phyloP scores from a whole-genome alignment of 768 basidiomycete genomes.

The Gyrodon lividus region DNA sequence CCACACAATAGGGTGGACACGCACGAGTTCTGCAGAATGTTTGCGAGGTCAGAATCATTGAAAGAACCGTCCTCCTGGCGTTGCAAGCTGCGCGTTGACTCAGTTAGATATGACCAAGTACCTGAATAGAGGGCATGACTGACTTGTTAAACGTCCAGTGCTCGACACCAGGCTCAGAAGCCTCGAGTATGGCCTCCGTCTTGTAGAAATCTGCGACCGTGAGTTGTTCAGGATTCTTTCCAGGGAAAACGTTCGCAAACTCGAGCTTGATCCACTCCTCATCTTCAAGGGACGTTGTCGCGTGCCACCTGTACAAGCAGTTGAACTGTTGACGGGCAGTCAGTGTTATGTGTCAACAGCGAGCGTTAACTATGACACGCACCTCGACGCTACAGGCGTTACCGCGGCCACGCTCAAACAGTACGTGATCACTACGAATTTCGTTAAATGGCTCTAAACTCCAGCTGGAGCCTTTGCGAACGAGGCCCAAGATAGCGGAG shows the following conservation, averaged over 20 bases:
- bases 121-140: slow-evolving; percentile 11
- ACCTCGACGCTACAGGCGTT: slow-evolving; percentile 85
- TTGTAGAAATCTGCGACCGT: slow-evolving; percentile 50
- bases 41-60: slow-evolving; percentile 69
- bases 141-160: slow-evolving; percentile 72
- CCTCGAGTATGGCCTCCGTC: slow-evolving; percentile 40
- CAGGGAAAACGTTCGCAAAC: slow-evolving; percentile 53
- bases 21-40: slow-evolving; percentile 64
- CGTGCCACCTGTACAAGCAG: slow-evolving; percentile 83
- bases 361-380: slow-evolving; percentile 10
- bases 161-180: slow-evolving; percentile 42
- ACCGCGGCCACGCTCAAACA: slow-evolving; percentile 78
- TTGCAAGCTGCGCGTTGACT: slow-evolving; percentile 42
- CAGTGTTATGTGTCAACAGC: neutral
- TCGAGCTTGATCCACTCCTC: slow-evolving; percentile 63
- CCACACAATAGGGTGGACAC: slow-evolving; percentile 23
- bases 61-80: slow-evolving; percentile 60
- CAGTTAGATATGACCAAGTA: slow-evolving; percentile 4
- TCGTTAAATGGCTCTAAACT: slow-evolving; percentile 74
- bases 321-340: slow-evolving; percentile 58
- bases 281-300: slow-evolving; percentile 70
- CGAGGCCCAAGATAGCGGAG: slow-evolving; percentile 74
- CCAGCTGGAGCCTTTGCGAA: slow-evolving; percentile 75
- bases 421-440: slow-evolving; percentile 62
- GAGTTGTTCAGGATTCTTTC: slow-evolving; percentile 47